Evolutionary conservation across 1,284 basidiomycete species (phyloP), one percentile per base, ranked within the genome.

Genomic region (Ceratobasidium sp.): DNA sequence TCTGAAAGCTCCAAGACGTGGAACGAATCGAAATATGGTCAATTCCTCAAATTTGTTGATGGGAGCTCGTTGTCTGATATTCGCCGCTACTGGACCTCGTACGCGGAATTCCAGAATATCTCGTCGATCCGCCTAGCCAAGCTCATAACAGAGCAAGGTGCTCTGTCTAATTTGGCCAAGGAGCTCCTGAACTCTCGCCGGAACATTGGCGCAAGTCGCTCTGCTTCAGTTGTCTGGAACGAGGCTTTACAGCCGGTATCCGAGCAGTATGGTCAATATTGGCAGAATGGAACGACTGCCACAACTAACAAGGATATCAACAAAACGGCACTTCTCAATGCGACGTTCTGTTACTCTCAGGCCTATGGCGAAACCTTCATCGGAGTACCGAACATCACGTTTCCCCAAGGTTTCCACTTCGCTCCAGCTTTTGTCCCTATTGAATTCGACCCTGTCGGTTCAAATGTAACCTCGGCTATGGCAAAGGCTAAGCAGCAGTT

Each of bases 41-140:
- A 73, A 12, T 84, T 85, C 79, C 65, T 89, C 40, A 81, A 82
- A n/a, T 80, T 87, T 9, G 86, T 85, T 57, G 86, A 84, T 20
- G 80, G 80, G 10, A 80, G 85, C 38, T 88, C 90, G 0, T 81
- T 90, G 6, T 50, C 78, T 0, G 86, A 88, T 76, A 78, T 90
- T 1, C 86, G 84, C 17, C 84, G 85, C 0, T 83, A 86, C 76
- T 90, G 88, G 88, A 77, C 78, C 0, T 81, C 85, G 0, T 90
- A 88, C 62, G 77, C 81, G 64, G 38, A 50, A 57, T 81, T 82
- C 73, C 79, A 79, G n/a, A 62, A 83, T 52, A 76, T 81, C 6
- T 78, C 82, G 0, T 40, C 76, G 0, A 62, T 50, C 3, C 76
- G 79, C 4, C 40, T 74, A 7, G 50, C 80, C n/a, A 50, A 59